A percentile compares a stretch with the other conserved stretches of the same genome.
These are phyloP conservation scores for Xylaria sp. DNA, from an alignment of 2,329 filamentous ascomycete species.

Conservation along the genomic window DNA sequence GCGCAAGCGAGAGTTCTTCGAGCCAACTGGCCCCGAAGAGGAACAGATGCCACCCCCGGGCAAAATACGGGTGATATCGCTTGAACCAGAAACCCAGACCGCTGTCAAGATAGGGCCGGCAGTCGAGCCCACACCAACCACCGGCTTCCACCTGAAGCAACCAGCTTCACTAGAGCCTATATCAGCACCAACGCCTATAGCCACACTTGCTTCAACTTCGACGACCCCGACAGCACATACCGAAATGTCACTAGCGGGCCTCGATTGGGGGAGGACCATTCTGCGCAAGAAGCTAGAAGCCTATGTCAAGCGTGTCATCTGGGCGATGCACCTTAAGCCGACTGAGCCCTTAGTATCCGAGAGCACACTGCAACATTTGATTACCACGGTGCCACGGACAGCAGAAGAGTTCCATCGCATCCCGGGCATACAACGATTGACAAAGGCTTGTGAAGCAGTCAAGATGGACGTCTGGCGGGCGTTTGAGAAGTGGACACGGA, in stretches of 20 bases:
- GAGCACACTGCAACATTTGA: slow-evolving; percentile 3
- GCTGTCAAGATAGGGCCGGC: not conserved
- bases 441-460: slow-evolving; percentile 4
- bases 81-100: not conserved
- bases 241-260: not conserved
- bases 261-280: not conserved
- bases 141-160: not conserved
- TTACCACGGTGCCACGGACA: slow-evolving; percentile 10
- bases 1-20: slow-evolving; percentile 3
- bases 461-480: slow-evolving; percentile 20
- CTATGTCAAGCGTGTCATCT: slow-evolving; percentile 20
- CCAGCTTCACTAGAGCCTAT: not conserved
- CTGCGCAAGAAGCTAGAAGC: slow-evolving; percentile 22
- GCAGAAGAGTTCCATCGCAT: slow-evolving; percentile 11
- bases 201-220: not conserved
- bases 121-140: not conserved
- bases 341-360: slow-evolving; percentile 10
- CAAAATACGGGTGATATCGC: not conserved
- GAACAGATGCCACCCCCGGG: not conserved
- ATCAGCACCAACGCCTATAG: not conserved
- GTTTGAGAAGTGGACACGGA: slow-evolving; percentile 19
- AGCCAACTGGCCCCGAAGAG: not conserved
- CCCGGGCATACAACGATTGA: slow-evolving; percentile 5
- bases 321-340: slow-evolving; percentile 11
- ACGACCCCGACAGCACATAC: not conserved